Percentiles rank a stretch among this genome's conserved stretches.
These are phyloP conservation scores for Aspergillus pseudonomiae DNA, from an alignment of 2,329 filamentous ascomycete genomes.

Conservation along the genomic window DNA sequence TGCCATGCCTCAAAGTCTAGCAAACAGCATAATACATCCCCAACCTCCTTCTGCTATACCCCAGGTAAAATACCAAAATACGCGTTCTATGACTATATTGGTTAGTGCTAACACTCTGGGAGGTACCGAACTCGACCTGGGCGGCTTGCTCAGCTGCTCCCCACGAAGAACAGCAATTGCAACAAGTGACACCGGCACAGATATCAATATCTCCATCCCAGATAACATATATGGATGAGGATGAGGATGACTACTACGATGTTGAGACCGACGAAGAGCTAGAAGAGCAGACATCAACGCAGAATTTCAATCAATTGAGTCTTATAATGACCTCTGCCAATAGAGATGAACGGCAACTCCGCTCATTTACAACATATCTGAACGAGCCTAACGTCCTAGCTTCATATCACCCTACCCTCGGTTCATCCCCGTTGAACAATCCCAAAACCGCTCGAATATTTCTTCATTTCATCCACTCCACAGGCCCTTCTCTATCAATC, in stretches of 20 bases:
- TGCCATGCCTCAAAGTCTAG: neutral
- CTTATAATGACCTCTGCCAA: conserved; percentile 50
- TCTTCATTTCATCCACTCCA: conserved; percentile 88
- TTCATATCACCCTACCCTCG: conserved; percentile 67
- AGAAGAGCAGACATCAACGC: conserved; percentile 41
- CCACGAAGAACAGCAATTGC: conserved; percentile 7
- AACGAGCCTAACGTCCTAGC: conserved; percentile 57
- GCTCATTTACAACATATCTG: conserved; percentile 53
- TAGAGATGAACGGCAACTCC: conserved; percentile 50
- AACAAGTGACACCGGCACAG: conserved; percentile 12
- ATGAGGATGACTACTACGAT: conserved; percentile 65
- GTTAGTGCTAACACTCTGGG: neutral
- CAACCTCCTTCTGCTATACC: neutral
- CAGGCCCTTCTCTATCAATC: conserved; percentile 80
- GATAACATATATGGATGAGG: conserved; percentile 48
- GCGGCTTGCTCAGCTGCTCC: neutral
- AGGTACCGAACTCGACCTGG: neutral
- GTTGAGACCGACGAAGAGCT: conserved; percentile 64
- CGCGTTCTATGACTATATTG: neutral
- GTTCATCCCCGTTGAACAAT: conserved; percentile 75
- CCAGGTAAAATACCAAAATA: neutral
- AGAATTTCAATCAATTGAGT: conserved; percentile 43
- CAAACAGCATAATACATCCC: neutral
- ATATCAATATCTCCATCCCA: conserved; percentile 22
- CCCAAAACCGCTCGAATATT: conserved; percentile 80